Conservation (phyloP, 805 yeast genomes). For the Kodamaea kakaduensis region DNA sequence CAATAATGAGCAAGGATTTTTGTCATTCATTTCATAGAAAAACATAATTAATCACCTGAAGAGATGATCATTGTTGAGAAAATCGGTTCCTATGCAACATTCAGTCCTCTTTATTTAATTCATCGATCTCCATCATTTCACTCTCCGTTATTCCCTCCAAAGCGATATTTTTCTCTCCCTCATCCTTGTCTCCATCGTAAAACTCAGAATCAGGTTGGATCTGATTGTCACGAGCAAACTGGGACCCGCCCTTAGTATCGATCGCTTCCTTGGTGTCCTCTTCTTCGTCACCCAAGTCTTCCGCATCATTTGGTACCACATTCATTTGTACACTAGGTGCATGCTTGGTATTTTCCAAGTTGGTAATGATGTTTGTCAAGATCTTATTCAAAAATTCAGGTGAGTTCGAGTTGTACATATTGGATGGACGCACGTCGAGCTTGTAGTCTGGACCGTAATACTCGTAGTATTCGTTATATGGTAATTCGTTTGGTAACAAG, state of each 20-base stretch:
- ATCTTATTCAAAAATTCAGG: conserved; percentile 89
- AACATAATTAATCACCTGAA: too few species aligned
- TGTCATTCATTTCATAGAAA: too few species aligned
- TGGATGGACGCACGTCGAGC: conserved; percentile 89
- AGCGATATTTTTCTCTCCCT: conserved; percentile 27
- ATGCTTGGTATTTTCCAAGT: conserved; percentile 84
- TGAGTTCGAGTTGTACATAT: conserved; percentile 94
- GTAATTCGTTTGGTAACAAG: conserved; percentile 56
- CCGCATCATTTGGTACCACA: conserved; percentile 83
- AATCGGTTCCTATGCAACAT: too few species aligned
- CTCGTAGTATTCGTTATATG: conserved; percentile 94
- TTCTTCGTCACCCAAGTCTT: conserved; percentile 79
- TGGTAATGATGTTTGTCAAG: conserved; percentile 67
- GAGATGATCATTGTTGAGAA: too few species aligned
- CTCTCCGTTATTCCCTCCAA: conserved; percentile 27
- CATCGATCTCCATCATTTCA: conserved; percentile 36
- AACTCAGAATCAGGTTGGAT: conserved; percentile 74
- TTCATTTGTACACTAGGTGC: conserved; percentile 97
- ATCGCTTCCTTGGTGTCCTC: conserved; percentile 77
- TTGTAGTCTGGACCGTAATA: conserved; percentile 97
- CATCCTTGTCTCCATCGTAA: conserved; percentile 58
- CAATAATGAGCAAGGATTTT: too few species aligned
- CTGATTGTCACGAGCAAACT: conserved; percentile 71
- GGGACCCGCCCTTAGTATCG: conserved; percentile 90
- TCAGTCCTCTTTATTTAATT: conserved; percentile 24